Percentiles rank a stretch among this genome's conserved stretches.
Evolutionary conservation across 202 grass and related monocot species (phyloP).

Genomic region (Bolboschoenoplectus hybrid): DNA sequence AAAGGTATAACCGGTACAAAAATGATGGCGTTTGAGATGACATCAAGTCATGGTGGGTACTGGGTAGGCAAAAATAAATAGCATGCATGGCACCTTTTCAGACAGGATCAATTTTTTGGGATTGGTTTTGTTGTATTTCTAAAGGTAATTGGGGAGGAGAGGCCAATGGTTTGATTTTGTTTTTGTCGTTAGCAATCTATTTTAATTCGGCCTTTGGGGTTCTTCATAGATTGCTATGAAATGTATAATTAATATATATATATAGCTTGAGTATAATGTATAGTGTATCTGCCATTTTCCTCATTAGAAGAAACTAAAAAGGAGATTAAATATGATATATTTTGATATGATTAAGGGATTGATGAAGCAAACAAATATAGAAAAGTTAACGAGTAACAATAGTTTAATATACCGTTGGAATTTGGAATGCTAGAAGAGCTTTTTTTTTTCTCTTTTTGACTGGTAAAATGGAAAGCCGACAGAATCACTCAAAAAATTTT

Average conservation of each 20-base stretch:
- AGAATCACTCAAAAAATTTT: too few species aligned
- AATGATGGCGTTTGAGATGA: conserved; percentile 39
- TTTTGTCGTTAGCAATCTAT: neutral
- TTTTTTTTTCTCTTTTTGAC: too few species aligned
- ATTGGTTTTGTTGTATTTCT: neutral
- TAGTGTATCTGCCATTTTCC: too few species aligned
- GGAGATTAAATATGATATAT: too few species aligned
- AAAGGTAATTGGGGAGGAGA: neutral
- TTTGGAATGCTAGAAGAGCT: too few species aligned
- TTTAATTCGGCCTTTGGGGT: neutral
- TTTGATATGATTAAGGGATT: too few species aligned
- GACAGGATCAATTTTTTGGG: neutral
- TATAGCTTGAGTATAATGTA: neutral
- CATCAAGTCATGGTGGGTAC: neutral
- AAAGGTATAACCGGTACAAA: conserved; percentile 28
- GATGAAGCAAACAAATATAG: too few species aligned
- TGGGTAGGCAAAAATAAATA: conserved; percentile 18
- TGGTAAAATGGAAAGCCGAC: too few species aligned
- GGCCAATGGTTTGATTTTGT: neutral
- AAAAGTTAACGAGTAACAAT: too few species aligned
- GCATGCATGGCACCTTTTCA: conserved; percentile 19
- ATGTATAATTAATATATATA: neutral
- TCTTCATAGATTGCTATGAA: too few species aligned
- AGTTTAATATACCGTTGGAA: too few species aligned
- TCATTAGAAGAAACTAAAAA: too few species aligned